phyloP scores from a whole-genome alignment of 371 early-diverging fungal species.

The Mucor velutinosus region DNA sequence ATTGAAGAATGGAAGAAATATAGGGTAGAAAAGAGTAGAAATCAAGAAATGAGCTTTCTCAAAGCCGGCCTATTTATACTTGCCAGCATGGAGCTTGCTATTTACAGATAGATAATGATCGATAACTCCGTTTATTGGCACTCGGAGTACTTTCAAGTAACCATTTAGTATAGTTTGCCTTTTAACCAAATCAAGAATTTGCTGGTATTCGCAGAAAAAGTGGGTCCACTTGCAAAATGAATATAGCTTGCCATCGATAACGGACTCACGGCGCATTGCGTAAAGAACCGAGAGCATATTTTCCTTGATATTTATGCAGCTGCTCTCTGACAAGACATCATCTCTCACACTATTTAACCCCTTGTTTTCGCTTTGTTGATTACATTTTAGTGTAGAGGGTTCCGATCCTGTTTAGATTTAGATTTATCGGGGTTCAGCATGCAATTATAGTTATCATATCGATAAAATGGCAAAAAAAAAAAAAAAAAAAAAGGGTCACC shows the following conservation, averaged over 20 bases:
- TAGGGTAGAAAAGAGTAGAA: not conserved
- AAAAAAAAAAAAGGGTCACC: conserved; percentile 6
- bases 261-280: not conserved
- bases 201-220: not conserved
- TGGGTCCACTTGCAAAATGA: conserved; percentile 2
- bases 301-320: not conserved
- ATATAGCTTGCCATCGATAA: not conserved
- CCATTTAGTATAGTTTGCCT: conserved; percentile 3
- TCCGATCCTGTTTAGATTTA: conserved; percentile 6
- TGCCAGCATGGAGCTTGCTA: conserved; percentile 1
- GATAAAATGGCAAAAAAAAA: conserved; percentile 3
- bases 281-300: not conserved
- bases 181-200: conserved; percentile 17
- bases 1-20: not conserved
- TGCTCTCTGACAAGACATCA: not conserved
- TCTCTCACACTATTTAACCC: not conserved
- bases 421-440: conserved; percentile 4
- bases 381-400: not conserved
- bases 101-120: conserved; percentile 14
- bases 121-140: conserved; percentile 13
- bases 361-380: not conserved
- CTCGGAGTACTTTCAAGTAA: not conserved
- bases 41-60: not conserved
- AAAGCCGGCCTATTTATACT: conserved; percentile 14
- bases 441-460: not conserved